phyloP scores from a whole-genome alignment of 2,329 filamentous ascomycete genomes.

The Beauveria bassiana region DNA sequence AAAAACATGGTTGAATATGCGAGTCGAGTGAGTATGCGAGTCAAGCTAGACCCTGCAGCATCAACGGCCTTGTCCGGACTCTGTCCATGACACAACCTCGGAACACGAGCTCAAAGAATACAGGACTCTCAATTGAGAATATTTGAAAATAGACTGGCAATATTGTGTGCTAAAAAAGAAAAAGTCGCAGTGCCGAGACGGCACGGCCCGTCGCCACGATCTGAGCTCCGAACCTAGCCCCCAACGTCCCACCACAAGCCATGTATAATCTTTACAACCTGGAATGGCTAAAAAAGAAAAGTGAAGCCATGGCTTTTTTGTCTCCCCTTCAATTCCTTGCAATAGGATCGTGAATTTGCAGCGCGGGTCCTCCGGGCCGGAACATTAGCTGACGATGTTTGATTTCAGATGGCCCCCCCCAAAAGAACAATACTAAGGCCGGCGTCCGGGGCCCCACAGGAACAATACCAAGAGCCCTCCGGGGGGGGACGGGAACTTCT shows the following conservation, averaged over 20 bases:
- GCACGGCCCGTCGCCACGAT: not conserved
- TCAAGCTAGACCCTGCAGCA: too few species aligned
- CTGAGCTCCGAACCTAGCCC: not conserved
- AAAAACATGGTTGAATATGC: not conserved
- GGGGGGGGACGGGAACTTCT: not conserved
- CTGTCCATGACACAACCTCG: too few species aligned
- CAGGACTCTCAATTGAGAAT: too few species aligned
- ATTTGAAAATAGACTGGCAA: too few species aligned
- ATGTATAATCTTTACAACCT: too few species aligned
- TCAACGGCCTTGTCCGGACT: too few species aligned
- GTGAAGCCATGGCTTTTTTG: too few species aligned
- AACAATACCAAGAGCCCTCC: conserved; percentile 15
- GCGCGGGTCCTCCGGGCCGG: too few species aligned
- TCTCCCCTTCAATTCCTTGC: not conserved
- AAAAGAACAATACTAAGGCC: conserved; percentile 4
- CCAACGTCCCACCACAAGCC: not conserved
- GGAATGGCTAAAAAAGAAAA: too few species aligned
- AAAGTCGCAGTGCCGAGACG: not conserved
- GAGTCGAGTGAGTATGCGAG: too few species aligned
- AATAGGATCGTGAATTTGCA: too few species aligned
- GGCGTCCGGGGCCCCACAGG: not conserved
- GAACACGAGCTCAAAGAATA: too few species aligned
- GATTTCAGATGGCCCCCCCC: not conserved
- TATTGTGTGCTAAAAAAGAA: not conserved
- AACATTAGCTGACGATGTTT: not conserved